These are phyloP conservation scores for Parietichytrium sp. DNA, from an alignment of 108 stramenopile species.

Conservation along the genomic window DNA sequence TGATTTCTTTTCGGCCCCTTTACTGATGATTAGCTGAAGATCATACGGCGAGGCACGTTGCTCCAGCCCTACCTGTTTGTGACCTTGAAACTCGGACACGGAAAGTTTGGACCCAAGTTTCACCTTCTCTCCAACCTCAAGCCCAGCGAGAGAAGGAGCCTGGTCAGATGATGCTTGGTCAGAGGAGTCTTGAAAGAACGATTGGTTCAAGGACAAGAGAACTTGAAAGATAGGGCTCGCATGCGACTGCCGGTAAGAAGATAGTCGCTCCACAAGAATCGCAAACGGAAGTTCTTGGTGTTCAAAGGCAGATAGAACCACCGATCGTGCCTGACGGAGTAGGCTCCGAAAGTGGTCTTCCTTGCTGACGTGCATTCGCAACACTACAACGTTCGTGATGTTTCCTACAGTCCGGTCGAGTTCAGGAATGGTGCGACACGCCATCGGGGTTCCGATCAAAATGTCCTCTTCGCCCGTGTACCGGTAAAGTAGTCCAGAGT, in stretches of 20 bases:
- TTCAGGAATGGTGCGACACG: not conserved
- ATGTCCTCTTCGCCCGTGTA: slow-evolving; percentile 28
- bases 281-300: slow-evolving; percentile 26
- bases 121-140: not conserved
- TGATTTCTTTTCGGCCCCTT: not conserved
- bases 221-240: slow-evolving; percentile 16
- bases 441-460: slow-evolving; percentile 31
- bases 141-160: not conserved
- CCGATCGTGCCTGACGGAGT: not conserved
- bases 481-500: slow-evolving; percentile 19
- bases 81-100: not conserved
- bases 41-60: slow-evolving; percentile 28
- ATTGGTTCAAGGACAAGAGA: not conserved
- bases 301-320: not conserved
- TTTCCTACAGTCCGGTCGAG: not conserved
- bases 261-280: not conserved
- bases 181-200: not conserved
- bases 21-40: slow-evolving; percentile 1
- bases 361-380: slow-evolving; percentile 35
- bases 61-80: not conserved
- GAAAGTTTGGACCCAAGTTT: not conserved
- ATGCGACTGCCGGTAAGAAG: not conserved
- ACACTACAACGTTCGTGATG: slow-evolving; percentile 22
- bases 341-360: not conserved
- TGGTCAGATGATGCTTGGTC: no score